Evolutionary conservation across 192 early-diverging fungal species (phyloP), one percentile per base, ranked within the genome.

Genomic region (Physocladia obscura): DNA sequence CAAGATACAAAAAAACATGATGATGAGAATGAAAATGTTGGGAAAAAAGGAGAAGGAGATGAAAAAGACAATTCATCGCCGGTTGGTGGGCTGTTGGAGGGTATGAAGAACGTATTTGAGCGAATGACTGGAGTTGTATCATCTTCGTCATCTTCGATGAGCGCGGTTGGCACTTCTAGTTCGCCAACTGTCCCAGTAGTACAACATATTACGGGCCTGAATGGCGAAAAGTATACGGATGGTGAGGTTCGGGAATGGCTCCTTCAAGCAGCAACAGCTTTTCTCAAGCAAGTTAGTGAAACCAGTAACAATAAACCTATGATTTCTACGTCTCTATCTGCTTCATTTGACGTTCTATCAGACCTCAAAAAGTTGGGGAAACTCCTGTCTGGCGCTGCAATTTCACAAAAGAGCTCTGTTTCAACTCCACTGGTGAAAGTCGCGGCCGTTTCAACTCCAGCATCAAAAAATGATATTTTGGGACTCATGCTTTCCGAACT

Each of bases 41-140:
- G 34, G 11, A 21, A 36, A 27, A 21, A 37, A 26, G 39, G 51
- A 39, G 36, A 40, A 24, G 57, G 35, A 36, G 21, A 34, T 58
- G 52, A 19, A 8, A 19, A 6, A 15, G 15, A 22, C 11, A 22
- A 6, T 54, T 11, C 52, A 15, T 29, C 52, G 11, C 24, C 52
- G 15, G 3, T 4, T 4, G 49, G 27, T 49, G 34, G 51, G 4
- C 56, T 68, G 21, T 56, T 68, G 37, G 65, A 68, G 29, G 65
- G 69, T 1, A 76, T 81, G 76, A 57, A 69, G 26, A 69, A 36
- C 34, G 49, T 72, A 47, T 27, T 81, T 30, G 79, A 76, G 17
- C 27, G 74, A 24, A 56, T 81, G 44, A 57, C 51, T 8, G 54
- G 74, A 2, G 50, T 19, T 13, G 36, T 50, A 57, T 31, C 35